Conservation (phyloP, 2,329 filamentous ascomycete species). For the Penicillium sclerotiorum region DNA sequence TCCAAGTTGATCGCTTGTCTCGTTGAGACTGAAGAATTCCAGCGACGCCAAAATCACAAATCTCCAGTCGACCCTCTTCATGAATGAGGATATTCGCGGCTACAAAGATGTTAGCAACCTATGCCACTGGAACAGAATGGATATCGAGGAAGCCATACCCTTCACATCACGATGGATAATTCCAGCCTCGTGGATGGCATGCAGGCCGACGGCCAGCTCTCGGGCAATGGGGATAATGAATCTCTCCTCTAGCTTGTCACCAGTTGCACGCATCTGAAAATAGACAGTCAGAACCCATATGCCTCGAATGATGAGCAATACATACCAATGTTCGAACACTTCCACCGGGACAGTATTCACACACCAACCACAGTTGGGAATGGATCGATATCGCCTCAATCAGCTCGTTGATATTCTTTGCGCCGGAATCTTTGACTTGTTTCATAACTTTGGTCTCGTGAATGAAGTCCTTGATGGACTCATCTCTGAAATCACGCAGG, state of each 20-base stretch:
- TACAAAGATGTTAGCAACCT: conserved; percentile 26
- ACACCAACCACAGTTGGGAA: conserved; percentile 67
- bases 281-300: conserved; percentile 7
- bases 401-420: conserved; percentile 65
- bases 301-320: neutral
- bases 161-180: conserved; percentile 69
- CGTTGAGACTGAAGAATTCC: conserved; percentile 62
- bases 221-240: conserved; percentile 67
- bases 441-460: conserved; percentile 66
- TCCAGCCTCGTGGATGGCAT: conserved; percentile 65
- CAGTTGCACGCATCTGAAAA: conserved; percentile 52
- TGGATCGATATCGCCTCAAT: conserved; percentile 66
- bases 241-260: conserved; percentile 58
- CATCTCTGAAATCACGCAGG: conserved; percentile 49
- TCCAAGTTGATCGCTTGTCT: conserved; percentile 65
- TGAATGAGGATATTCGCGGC: conserved; percentile 66
- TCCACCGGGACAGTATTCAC: conserved; percentile 67
- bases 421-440: conserved; percentile 63
- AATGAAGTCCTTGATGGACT: conserved; percentile 58
- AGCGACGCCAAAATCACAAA: conserved; percentile 69
- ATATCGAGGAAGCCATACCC: too few species aligned
- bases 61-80: conserved; percentile 63
- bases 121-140: too few species aligned
- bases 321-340: conserved; percentile 66
- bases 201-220: conserved; percentile 63